Evolutionary conservation across 108 stramenopile genomes (phyloP).

Genomic region (Cyclotella sp.): DNA sequence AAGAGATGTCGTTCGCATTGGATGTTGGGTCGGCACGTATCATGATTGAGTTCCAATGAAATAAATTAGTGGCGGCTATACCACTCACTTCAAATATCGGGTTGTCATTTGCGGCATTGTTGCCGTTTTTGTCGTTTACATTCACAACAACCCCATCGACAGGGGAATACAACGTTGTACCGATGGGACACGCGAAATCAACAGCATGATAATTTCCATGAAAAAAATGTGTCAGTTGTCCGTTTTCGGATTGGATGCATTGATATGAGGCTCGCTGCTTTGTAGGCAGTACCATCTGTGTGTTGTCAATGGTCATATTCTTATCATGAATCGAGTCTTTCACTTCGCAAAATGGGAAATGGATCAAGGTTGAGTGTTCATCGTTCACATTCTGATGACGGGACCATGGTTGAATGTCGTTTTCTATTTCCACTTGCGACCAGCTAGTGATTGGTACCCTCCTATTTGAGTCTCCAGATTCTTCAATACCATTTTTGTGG

Average conservation of each 20-base stretch:
- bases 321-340: not conserved
- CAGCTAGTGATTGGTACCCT: slow-evolving; percentile 37
- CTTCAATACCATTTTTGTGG: not conserved
- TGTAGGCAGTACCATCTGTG: no score
- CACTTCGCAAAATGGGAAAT: slow-evolving; percentile 62
- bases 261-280: slow-evolving; percentile 51
- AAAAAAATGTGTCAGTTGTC: slow-evolving; percentile 88
- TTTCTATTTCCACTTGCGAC: slow-evolving; percentile 69
- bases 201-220: slow-evolving; percentile 86
- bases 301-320: not conserved
- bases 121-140: slow-evolving; percentile 46
- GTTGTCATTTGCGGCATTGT: not conserved
- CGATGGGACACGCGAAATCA: slow-evolving; percentile 86
- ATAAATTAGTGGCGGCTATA: slow-evolving; percentile 84
- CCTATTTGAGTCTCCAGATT: no score
- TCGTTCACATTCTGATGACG: slow-evolving; percentile 69
- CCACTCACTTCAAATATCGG: slow-evolving; percentile 65
- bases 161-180: slow-evolving; percentile 81
- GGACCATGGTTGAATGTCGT: slow-evolving; percentile 74
- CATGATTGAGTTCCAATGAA: slow-evolving; percentile 86
- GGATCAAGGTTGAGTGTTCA: slow-evolving; percentile 56
- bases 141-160: slow-evolving; percentile 71
- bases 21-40: slow-evolving; percentile 51
- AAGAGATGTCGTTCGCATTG: not conserved
- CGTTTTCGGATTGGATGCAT: slow-evolving; percentile 86